A percentile compares a stretch with the other conserved stretches of the same genome.
Conservation (phyloP, 176 grass and related monocot genomes). For the Chloris gayana region DNA sequence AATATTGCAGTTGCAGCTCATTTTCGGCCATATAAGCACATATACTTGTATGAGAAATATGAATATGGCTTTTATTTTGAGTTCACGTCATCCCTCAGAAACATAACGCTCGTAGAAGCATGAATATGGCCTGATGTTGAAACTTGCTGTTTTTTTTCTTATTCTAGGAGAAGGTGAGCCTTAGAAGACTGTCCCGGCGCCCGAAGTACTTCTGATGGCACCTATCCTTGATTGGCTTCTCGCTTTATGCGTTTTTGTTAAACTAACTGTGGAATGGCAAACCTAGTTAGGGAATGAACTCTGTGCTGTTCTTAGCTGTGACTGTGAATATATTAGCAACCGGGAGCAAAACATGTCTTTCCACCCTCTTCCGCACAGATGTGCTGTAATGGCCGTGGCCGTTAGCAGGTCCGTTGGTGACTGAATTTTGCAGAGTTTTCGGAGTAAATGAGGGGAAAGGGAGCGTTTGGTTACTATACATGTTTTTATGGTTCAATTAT, state of each 20-base stretch:
- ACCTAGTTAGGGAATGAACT: slow-evolving; percentile 22
- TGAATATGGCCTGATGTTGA: background rate
- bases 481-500: background rate
- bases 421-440: slow-evolving; percentile 26
- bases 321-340: slow-evolving; percentile 28
- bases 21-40: background rate
- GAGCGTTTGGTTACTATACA: background rate
- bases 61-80: background rate
- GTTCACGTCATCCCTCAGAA: background rate
- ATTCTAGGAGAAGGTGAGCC: slow-evolving; percentile 63
- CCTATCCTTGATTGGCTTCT: background rate
- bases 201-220: slow-evolving; percentile 49
- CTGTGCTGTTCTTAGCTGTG: background rate
- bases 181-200: slow-evolving; percentile 62
- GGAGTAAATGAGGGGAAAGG: slow-evolving; percentile 14
- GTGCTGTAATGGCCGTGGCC: slow-evolving; percentile 14
- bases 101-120: background rate
- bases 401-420: background rate
- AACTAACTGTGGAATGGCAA: slow-evolving; percentile 16
- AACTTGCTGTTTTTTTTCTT: background rate
- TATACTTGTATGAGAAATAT: background rate
- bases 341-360: background rate
- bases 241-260: background rate
- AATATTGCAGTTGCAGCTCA: background rate
- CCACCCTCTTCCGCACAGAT: slow-evolving; percentile 7